Conservation (phyloP, 192 early-diverging fungal genomes). For the Kickxella alabastrina region DNA sequence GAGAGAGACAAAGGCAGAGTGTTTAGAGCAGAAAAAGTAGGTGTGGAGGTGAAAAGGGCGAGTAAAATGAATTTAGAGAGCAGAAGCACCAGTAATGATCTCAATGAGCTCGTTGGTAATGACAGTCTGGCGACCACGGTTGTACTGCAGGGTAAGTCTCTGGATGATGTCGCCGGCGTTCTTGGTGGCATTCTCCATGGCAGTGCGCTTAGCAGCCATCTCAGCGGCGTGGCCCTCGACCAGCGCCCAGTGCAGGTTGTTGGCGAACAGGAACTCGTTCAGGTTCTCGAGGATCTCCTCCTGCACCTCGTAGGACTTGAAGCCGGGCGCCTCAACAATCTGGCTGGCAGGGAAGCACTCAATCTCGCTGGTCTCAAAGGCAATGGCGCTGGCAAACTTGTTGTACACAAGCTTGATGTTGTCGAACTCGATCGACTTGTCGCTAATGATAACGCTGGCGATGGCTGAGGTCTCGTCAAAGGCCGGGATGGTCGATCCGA, state of each 20-base stretch:
- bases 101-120: constrained; percentile 99
- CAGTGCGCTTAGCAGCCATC: constrained; percentile 92
- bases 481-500: constrained; percentile 83
- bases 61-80: constrained; percentile 67
- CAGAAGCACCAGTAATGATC: constrained; percentile 96
- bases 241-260: constrained; percentile 91
- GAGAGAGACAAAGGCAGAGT: too few relatives aligned
- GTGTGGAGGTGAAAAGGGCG: too few relatives aligned
- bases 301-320: constrained; percentile 89
- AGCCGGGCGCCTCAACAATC: constrained; percentile 72
- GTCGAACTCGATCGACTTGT: constrained; percentile 58
- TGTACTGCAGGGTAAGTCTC: constrained; percentile 93
- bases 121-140: constrained; percentile 94
- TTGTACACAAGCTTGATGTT: constrained; percentile 86
- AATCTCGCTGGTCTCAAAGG: constrained; percentile 78
- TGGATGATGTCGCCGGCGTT: constrained; percentile 98
- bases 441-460: constrained; percentile 72
- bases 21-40: too few relatives aligned
- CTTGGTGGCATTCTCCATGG: constrained; percentile 99
- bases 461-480: constrained; percentile 84
- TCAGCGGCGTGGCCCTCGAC: constrained; percentile 96
- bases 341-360: constrained; percentile 56
- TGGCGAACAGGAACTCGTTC: constrained; percentile 91
- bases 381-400: constrained; percentile 89
- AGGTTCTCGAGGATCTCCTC: constrained; percentile 83